Evolutionary conservation across 2,329 filamentous ascomycete genomes (phyloP), one percentile per base, ranked within the genome.

Genomic region (Sporothrix humicola): DNA sequence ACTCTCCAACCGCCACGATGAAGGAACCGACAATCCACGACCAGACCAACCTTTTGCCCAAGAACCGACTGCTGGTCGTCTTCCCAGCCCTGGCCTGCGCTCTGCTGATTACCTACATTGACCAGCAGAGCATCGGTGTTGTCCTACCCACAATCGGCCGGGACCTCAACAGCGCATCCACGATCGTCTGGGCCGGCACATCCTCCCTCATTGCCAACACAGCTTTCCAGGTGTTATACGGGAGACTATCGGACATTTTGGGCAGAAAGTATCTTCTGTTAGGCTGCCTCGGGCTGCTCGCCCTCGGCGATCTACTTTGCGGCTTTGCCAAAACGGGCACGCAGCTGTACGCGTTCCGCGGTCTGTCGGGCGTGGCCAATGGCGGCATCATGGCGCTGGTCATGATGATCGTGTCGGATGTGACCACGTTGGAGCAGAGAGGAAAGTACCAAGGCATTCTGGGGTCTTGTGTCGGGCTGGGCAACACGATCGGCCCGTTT

Each of bases 151-250:
- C 86, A 4, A 74, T 73, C 46, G 84, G 84, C 69, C 77, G 81
- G 71, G 84, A 88, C 73, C 81, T 87, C 17, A 76, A 82, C 72
- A 83, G 83, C 1, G 80, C 81, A 74, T 82, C 82, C 23, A 87
- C 86, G 1, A 90, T 90, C 71, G 83, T 85, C 0, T 89, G 87
- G 87, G 85, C 85, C 0, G 87, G 86, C n/a, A 88, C 86, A 0
- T 84, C 85, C 8, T 83, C 84, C 3, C 79, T 89, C 61, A 85
- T 89, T 68, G 86, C 86, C 37, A 88, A 87, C 73, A 91, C 90
- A 0, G 86, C 87, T 48, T 91, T 91, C 75, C 89, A 90, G 75
- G 88, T 91, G 74, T 83, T 92, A 0, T 91, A 91, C 78, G 89
- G 89, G 26, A 84, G 88, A 4, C 77, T 90, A 2, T 90, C 88